Evolutionary conservation across 1,139 yeast genomes (phyloP), one percentile per base, ranked within the genome.

Genomic region (Pichia sp.): DNA sequence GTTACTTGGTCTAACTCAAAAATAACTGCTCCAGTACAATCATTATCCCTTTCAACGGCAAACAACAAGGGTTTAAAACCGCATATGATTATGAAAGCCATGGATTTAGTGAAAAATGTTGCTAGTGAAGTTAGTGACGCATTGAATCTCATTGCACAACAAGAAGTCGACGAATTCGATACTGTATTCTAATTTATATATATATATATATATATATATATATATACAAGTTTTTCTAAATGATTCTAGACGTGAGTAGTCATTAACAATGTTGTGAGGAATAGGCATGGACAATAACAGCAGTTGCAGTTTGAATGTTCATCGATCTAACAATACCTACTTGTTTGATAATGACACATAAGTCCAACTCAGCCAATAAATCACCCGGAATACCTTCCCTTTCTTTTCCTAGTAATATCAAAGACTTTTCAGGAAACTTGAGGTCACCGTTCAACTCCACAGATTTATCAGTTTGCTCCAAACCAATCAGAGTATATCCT

Each of bases 251-350:
- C 24, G 24, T 20, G 24, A 2, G 2, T 20, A 20, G 24, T 20
- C 24, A 20, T 20, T 55, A 67, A 54, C 66, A 78, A 66, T 88
- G 91, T 67, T 90, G 96, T 12, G 83, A 74, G 1, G 96, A 84
- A 66, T 92, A 92, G 0, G 97, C 95, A 68, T 92, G 96, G 4
- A 89, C 96, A 46, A 91, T 82, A 33, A 92, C 91, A 0, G 97
- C 97, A 0, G 97, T 85, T 1, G 97, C 98, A 0, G 98, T 92
- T 71, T 92, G 98, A 59, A 92, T 91, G 67, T 92, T 92, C 98
- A 92, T 91, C 2, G 96, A 89, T 62, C 98, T 77, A 48, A 92
- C 83, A 24, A 91, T 92, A 10, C 98, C 98, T 40, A 84, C 87
- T 67, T 92, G 98, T 66, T 90, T 88, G 64, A 92, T 92, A 66